These are phyloP conservation scores for Xanthoparmelia taractica DNA, from an alignment of 495 filamentous ascomycete genomes.

Conservation along the genomic window DNA sequence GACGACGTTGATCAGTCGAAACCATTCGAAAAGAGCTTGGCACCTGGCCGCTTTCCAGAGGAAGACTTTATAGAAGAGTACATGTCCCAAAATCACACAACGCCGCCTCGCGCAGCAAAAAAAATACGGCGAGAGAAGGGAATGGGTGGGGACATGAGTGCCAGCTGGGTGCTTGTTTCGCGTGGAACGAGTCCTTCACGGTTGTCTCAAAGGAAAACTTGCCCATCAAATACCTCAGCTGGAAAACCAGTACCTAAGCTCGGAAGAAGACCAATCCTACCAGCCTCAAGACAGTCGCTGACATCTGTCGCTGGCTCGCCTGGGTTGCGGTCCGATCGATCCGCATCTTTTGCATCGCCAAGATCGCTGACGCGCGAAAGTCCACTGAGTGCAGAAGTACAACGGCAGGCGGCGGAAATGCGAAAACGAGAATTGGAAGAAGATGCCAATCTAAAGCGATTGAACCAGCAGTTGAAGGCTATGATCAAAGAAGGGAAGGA, in stretches of 20 bases:
- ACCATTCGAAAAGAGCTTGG: conserved; percentile 7
- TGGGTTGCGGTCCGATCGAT: conserved; percentile 32
- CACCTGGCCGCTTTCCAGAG: conserved; percentile 43
- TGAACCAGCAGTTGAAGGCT: conserved; percentile 67
- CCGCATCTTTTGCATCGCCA: conserved; percentile 48
- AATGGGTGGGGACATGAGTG: conserved; percentile 52
- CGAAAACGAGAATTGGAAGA: conserved; percentile 66
- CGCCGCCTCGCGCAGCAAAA: conserved; percentile 21
- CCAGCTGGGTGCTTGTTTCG: conserved; percentile 67
- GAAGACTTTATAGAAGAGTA: conserved; percentile 34
- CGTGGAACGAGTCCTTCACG: conserved; percentile 26
- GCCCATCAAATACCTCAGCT: conserved; percentile 20
- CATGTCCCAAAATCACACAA: conserved; percentile 31
- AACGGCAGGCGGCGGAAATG: conserved; percentile 56
- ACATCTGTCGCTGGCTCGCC: conserved; percentile 44
- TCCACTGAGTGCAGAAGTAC: conserved; percentile 54
- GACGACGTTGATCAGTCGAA: conserved; percentile 12
- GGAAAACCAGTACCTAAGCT: conserved; percentile 24
- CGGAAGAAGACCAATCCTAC: conserved; percentile 29
- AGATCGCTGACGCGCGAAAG: conserved; percentile 32
- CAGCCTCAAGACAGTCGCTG: conserved; percentile 31
- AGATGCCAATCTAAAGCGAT: conserved; percentile 65
- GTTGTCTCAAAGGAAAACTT: conserved; percentile 24
- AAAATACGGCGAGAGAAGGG: conserved; percentile 32
- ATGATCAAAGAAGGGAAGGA: conserved; percentile 88